These are phyloP conservation scores for Ampelocalamus luodianensis DNA, from an alignment of 176 grass and related monocot species.

Conservation along the genomic window DNA sequence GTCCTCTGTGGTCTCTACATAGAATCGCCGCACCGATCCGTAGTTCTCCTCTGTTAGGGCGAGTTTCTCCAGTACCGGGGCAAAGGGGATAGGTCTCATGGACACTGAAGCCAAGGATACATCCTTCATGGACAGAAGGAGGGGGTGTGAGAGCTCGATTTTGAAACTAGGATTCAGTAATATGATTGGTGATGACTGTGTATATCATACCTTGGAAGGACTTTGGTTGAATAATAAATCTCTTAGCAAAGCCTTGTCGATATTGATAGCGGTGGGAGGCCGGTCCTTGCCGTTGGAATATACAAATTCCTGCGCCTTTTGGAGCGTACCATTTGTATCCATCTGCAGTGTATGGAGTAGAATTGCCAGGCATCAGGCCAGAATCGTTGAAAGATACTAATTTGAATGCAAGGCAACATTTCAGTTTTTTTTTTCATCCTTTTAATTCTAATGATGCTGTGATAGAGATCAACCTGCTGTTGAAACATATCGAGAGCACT, in stretches of 20 bases:
- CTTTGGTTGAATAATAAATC: conserved; percentile 92
- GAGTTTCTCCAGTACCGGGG: conserved; percentile 79
- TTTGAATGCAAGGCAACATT: not conserved
- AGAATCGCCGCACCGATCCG: conserved; percentile 79
- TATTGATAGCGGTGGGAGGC: conserved; percentile 76
- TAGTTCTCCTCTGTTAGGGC: conserved; percentile 68
- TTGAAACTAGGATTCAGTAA: not conserved
- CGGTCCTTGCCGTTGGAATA: conserved; percentile 85
- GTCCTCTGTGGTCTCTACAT: conserved; percentile 85
- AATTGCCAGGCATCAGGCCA: conserved; percentile 14
- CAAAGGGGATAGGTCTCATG: conserved; percentile 87
- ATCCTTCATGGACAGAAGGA: conserved; percentile 51
- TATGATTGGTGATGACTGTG: conserved; percentile 2
- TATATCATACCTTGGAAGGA: conserved; percentile 67
- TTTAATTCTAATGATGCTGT: not conserved
- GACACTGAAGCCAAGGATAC: conserved; percentile 84
- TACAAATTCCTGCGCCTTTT: conserved; percentile 77
- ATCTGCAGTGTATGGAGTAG: conserved; percentile 46
- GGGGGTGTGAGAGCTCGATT: conserved; percentile 8
- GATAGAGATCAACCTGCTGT: conserved; percentile 62
- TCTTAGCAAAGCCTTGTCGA: conserved; percentile 65
- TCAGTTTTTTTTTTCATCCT: not conserved
- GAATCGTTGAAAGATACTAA: conserved; percentile 11
- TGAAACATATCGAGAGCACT: conserved; percentile 84
- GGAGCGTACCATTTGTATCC: conserved; percentile 68